Conservation (phyloP, 306 rosid species). For the Lathyrus tuberosus region DNA sequence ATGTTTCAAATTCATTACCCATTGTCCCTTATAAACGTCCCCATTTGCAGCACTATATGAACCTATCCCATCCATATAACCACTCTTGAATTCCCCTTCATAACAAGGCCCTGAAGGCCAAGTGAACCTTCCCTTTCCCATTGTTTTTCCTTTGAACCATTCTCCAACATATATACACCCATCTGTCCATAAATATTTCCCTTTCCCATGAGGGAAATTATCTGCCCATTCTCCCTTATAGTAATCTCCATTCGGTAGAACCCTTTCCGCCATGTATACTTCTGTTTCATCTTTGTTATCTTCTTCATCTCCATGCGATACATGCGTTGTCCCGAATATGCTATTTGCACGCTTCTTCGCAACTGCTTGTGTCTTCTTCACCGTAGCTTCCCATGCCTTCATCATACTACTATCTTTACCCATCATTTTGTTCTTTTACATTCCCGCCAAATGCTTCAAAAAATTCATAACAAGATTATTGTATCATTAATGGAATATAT, state of each 20-base stretch:
- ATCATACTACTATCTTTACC: slow-evolving; percentile 68
- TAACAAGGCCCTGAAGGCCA: slow-evolving; percentile 89
- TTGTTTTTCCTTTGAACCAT: slow-evolving; percentile 76
- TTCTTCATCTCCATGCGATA: slow-evolving; percentile 41
- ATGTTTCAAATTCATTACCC: slow-evolving; percentile 86
- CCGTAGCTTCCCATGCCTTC: slow-evolving; percentile 94
- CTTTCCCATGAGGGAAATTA: slow-evolving; percentile 81
- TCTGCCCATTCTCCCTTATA: slow-evolving; percentile 83
- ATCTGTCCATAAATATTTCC: slow-evolving; percentile 84
- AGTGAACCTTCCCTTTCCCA: slow-evolving; percentile 81
- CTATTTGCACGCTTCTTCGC: slow-evolving; percentile 81
- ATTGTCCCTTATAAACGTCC: slow-evolving; percentile 67
- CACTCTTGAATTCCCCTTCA: slow-evolving; percentile 82
- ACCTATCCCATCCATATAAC: slow-evolving; percentile 85
- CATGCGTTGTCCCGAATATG: slow-evolving; percentile 60
- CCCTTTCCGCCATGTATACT: slow-evolving; percentile 60
- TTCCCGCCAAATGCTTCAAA: neutral
- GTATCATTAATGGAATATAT: slow-evolving; percentile 1
- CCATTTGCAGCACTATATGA: slow-evolving; percentile 59
- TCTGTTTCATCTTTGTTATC: slow-evolving; percentile 45
- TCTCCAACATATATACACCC: slow-evolving; percentile 88
- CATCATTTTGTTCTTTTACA: slow-evolving; percentile 48
- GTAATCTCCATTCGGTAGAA: slow-evolving; percentile 83
- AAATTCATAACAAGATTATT: slow-evolving; percentile 8
- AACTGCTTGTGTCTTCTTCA: slow-evolving; percentile 80